Base-by-base conservation (phyloP, 179 eudicot genomes). In the Sideroxylon spinosum region DNA sequence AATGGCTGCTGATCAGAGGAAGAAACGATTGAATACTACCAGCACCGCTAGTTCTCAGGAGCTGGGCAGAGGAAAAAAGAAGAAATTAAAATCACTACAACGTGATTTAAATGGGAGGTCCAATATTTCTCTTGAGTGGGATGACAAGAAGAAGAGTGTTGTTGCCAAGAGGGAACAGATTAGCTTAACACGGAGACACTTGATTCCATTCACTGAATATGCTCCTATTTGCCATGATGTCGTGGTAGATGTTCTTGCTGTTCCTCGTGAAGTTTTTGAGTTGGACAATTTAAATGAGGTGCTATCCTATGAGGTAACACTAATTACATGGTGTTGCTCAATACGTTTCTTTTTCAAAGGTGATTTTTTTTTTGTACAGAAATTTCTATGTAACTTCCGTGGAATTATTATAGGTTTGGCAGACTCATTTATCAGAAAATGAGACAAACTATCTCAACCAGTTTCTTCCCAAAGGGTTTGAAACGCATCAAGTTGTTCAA, bases 1-100 rank as follows among this genome's bases (percentile, higher is more conserved):
- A 81, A 95, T 95, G 98, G 93, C 92, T 46, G 92, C 95, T 86
- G 97, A 90, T 88, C 95, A 95, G 78, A 86, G 92, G 74, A 93
- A 89, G 82, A 88, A 89, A 74, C 88, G 92, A 61, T 78, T 84
- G 69, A 89, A 68, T 76, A 65, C 83, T 76, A 75, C 80, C 81
- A 79, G 76, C 74, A 70, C 78, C 75, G 75, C 82, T 77, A 85
- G 85, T 64, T 86, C 78, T 57, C 85, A 80, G 78, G 90, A 88
- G 73, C 84, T 83, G 68, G 56, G 82, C 76, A 81, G 79, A 82
- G 84, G 79, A 20, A 95, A 91, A 76, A 89, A 82, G 87, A 91
- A 89, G 86, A 91, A 88, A 71, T 44, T 74, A 59, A 82, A 79
- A 80, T 74, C 82, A 14, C 69, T 76, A 4, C 88, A 85, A 49